phyloP scores from a whole-genome alignment of 1,139 yeast species.

The Debaryomyces udenii region DNA sequence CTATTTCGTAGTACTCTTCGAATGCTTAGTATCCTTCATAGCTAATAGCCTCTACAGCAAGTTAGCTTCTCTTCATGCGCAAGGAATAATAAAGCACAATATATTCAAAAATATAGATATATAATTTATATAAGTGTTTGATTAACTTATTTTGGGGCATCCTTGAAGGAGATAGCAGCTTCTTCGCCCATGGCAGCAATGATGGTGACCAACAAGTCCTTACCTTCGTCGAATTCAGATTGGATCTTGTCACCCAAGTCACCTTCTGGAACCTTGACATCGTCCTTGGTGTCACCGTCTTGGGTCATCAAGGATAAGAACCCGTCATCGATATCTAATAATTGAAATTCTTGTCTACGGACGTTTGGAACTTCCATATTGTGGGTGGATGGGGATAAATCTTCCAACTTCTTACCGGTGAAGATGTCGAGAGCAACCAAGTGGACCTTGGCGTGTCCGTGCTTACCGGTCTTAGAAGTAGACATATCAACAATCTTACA shows the following conservation, averaged over 20 bases:
- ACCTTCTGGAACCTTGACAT: slow-evolving; percentile 97
- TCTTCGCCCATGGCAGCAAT: slow-evolving; percentile 99
- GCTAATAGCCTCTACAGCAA: no score
- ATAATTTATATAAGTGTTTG: slow-evolving; percentile 5
- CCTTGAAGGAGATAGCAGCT: slow-evolving; percentile 97
- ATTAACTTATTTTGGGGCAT: slow-evolving; percentile 73
- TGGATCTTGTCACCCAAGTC: slow-evolving; percentile 93
- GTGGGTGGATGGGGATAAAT: slow-evolving; percentile 99
- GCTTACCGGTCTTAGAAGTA: slow-evolving; percentile 99
- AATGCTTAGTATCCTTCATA: no score
- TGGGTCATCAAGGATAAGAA: slow-evolving; percentile 94
- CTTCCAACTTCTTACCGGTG: slow-evolving; percentile 99
- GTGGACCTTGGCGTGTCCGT: slow-evolving; percentile 99
- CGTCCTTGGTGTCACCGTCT: slow-evolving; percentile 99
- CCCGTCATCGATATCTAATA: slow-evolving; percentile 98
- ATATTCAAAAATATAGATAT: slow-evolving; percentile 2
- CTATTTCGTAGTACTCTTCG: no score
- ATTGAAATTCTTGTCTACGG: slow-evolving; percentile 91
- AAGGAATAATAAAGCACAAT: background rate
- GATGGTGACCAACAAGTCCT: slow-evolving; percentile 94
- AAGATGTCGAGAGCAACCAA: slow-evolving; percentile 98
- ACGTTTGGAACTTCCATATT: slow-evolving; percentile 99
- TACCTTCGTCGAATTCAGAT: slow-evolving; percentile 94
- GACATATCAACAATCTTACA: slow-evolving; percentile 99
- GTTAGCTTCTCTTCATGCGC: no score